Evolutionary conservation across 176 grass and related monocot species (phyloP), one percentile per base, ranked within the genome.

Genomic region (Musa itinerans): DNA sequence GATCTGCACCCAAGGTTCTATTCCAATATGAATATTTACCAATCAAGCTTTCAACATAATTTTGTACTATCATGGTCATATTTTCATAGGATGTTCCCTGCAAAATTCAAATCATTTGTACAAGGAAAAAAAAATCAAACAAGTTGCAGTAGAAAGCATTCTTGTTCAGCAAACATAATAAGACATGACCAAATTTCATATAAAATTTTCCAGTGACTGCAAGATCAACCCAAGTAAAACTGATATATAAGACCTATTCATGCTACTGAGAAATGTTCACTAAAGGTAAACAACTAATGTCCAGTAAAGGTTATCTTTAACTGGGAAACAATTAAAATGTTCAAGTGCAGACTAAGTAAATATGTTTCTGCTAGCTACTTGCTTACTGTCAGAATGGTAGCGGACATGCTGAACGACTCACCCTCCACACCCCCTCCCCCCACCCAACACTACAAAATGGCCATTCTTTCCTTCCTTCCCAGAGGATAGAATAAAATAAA

Each of bases 21-120:
- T 99, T 99, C 95, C 90, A 99, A 83, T 92, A 99, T 62, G 90
- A 90, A 63, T 99, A 92, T 86, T 94, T 99, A 50, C 71, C 86
- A 84, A 99, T 91, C 80, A 99, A 88, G 25, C 82, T 84, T 78
- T 86, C 83, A 48, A 91, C 86, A 70, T 99, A 94, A 61, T 99
- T 82, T 81, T 83, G 82, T 21, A 88, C 86, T 86, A 94, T 94
- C 27, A 87, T 56, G 8, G 88, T 99, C 95, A 99, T 99, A 83
- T 99, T 99, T 57, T 89, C 95, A 74, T 99, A 92, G 17, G 90
- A 81, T 76, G 79, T 93, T 77, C 90, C 95, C 95, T 99, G 95
- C 53, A 87, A 76, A 24, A 83, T 9, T 83, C 75, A 75, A 87
- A 74, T 52, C 69, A 62, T 3, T 26, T 83, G 74, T 53, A 69